Evolutionary conservation across 768 basidiomycete species (phyloP).

Genomic region (Neoboletus magnificus): DNA sequence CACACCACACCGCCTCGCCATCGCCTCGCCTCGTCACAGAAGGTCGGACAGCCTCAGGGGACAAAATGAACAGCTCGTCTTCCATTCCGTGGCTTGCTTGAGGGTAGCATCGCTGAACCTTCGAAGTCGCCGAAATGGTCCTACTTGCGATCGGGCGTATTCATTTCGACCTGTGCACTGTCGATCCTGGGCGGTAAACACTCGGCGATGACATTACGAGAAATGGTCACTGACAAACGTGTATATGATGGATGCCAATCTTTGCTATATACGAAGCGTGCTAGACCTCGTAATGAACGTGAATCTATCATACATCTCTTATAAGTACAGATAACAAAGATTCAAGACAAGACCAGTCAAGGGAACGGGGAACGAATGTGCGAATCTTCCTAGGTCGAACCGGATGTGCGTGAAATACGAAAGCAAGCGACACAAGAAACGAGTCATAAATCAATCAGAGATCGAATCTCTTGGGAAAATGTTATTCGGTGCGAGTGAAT

Average conservation of each 20-base stretch:
- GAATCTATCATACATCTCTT: conserved; percentile 23
- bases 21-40: conserved; percentile 1
- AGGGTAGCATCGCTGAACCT: conserved; percentile 40
- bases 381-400: conserved; percentile 5
- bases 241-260: background rate
- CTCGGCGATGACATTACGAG: background rate
- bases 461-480: conserved; percentile 13
- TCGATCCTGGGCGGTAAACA: conserved; percentile 21
- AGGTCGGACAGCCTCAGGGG: background rate
- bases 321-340: conserved; percentile 31
- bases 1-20: background rate
- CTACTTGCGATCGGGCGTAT: conserved; percentile 23
- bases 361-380: background rate
- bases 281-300: background rate
- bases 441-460: conserved; percentile 32
- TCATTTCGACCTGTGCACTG: conserved; percentile 5
- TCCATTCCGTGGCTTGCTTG: background rate
- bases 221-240: background rate
- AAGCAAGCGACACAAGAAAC: conserved; percentile 25
- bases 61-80: no score
- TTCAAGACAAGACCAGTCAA: conserved; percentile 10
- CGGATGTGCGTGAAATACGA: conserved; percentile 19
- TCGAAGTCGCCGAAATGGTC: conserved; percentile 38
- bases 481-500: conserved; percentile 2
- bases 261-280: conserved; percentile 3